These are phyloP conservation scores for Epichloe typhina DNA, from an alignment of 2,329 filamentous ascomycete genomes.

Conservation along the genomic window DNA sequence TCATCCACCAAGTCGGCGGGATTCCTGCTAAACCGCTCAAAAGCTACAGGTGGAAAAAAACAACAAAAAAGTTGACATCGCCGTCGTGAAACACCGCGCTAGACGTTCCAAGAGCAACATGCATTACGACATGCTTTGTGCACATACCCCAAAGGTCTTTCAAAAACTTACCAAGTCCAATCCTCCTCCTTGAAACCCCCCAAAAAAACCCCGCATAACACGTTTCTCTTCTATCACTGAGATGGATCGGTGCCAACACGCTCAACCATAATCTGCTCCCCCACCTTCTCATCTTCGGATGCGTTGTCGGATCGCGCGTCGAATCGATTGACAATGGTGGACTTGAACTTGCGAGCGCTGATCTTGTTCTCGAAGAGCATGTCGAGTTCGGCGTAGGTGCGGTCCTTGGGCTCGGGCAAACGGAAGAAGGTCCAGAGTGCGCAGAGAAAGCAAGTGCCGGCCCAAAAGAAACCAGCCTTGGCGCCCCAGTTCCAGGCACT, in stretches of 20 bases:
- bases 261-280: slow-evolving; percentile 8
- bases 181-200: background rate
- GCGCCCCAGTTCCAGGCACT: slow-evolving; percentile 34
- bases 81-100: background rate
- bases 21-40: background rate
- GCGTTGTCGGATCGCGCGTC: slow-evolving; percentile 9
- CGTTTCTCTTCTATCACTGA: background rate
- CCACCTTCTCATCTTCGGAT: slow-evolving; percentile 11
- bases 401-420: slow-evolving; percentile 40
- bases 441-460: slow-evolving; percentile 29
- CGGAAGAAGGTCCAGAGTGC: slow-evolving; percentile 38
- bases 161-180: too few species aligned
- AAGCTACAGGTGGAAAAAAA: background rate
- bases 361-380: slow-evolving; percentile 35
- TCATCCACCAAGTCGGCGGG: background rate
- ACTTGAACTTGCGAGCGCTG: slow-evolving; percentile 28
- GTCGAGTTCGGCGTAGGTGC: slow-evolving; percentile 42
- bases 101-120: background rate
- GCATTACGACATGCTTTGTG: background rate
- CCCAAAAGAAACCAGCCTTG: slow-evolving; percentile 34
- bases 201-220: background rate
- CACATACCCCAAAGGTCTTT: too few species aligned
- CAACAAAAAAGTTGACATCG: background rate
- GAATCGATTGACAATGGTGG: slow-evolving; percentile 16
- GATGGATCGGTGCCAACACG: slow-evolving; percentile 4